Base-by-base conservation (phyloP, 2,329 filamentous ascomycete species). In the Paradendryphiella salina region DNA sequence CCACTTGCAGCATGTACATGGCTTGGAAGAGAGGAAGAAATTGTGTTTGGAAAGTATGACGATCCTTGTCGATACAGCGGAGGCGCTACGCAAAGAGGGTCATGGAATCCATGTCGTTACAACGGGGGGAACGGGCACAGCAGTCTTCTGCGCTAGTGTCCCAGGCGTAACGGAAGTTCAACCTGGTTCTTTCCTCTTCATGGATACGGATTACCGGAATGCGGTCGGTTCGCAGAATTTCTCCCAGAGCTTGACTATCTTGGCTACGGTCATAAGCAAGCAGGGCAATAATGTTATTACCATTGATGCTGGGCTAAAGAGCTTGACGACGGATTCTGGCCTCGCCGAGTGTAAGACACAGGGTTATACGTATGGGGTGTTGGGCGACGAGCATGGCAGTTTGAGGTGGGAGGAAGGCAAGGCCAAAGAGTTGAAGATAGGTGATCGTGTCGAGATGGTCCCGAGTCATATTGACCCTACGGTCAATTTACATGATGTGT, bases 141-240 rank as follows among this genome's bases (percentile, higher is more conserved):
- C 75, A 2, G 79, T 82, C 52, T 81, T 82, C 56, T 82, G 80
- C 46, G 79, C 75, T 1, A 73, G 67, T 0, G 78, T 80, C 0
- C 74, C 76, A 0, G 80, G 79, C 0, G 73, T 82, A 0, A 82
- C 79, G 1, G 80, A 82, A 57, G 68, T 82, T 1, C 80, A 82
- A 58, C 80, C 80, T 0, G 80, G 80, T 0, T 80, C 77, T 0
- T 82, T 82, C 51, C 75, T 82, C 47, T 82, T 82, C 61, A 82
- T 82, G 80, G 80, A 82, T 49, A 80, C 79, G 2, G 80, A 82
- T 58, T 82, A 82, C 56, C 75, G 79, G 3, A 78, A 79, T 43
- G 80, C 80, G 0, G 72, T 82, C 0, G 80, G 80, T 1, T 66
- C 71, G 0, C 14, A 40, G 0, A 75, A 75, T 46, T 82, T 79